A percentile compares a stretch with the other conserved stretches of the same genome.
These are phyloP conservation scores for Gillenia trifoliata DNA, from an alignment of 306 rosid genomes.

Conservation along the genomic window DNA sequence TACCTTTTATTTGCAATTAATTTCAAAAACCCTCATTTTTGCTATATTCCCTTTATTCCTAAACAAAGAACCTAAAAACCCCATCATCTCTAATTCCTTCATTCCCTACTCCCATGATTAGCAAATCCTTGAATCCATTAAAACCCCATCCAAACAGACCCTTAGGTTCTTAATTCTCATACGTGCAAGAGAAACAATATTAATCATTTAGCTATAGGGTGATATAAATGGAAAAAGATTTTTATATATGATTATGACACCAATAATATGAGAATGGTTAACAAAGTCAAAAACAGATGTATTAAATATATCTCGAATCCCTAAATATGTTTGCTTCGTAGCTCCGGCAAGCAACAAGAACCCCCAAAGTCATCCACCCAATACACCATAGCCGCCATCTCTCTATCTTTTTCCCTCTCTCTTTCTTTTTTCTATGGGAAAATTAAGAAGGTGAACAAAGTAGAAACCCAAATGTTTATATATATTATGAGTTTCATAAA, in stretches of 20 bases:
- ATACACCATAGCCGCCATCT: slow-evolving; percentile 34
- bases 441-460: not conserved
- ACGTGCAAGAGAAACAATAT: slow-evolving; percentile 21
- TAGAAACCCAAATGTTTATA: not conserved
- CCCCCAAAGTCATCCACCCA: slow-evolving; percentile 39
- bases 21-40: too few relatives aligned
- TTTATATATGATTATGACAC: not conserved
- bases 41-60: too few relatives aligned
- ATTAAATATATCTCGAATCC: slow-evolving; percentile 50
- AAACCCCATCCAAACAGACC: too few relatives aligned
- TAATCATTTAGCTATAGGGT: not conserved
- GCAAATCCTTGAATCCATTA: too few relatives aligned
- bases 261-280: slow-evolving; percentile 1
- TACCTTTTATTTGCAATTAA: too few relatives aligned
- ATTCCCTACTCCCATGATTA: too few relatives aligned
- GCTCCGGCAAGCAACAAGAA: slow-evolving; percentile 60
- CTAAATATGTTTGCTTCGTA: slow-evolving; percentile 48
- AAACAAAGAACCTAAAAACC: too few relatives aligned
- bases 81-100: too few relatives aligned
- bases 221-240: slow-evolving; percentile 16
- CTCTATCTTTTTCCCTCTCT: slow-evolving; percentile 18
- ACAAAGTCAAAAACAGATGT: slow-evolving; percentile 46
- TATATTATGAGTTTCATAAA: slow-evolving; percentile 30
- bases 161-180: not conserved
- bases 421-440: slow-evolving; percentile 8